Conservation (phyloP, 2,329 filamentous ascomycete species). For the Alternaria sp. region DNA sequence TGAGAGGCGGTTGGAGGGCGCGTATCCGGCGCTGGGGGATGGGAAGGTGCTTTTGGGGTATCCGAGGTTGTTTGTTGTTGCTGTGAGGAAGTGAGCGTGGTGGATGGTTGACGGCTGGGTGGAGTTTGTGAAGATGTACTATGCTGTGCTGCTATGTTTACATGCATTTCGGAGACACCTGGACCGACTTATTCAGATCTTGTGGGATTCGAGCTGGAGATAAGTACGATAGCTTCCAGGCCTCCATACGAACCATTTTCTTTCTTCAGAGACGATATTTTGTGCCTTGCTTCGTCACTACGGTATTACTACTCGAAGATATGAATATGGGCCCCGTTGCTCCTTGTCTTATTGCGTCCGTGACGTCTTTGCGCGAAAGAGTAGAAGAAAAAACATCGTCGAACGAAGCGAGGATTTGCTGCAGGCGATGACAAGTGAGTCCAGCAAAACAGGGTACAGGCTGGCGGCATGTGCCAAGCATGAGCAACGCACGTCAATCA, state of each 20-base stretch:
- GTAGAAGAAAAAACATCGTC: background rate
- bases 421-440: background rate
- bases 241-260: too few species aligned
- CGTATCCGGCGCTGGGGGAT: conserved; percentile 59
- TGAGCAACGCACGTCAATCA: background rate
- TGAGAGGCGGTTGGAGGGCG: conserved; percentile 53
- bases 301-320: background rate
- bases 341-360: background rate
- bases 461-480: background rate
- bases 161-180: background rate
- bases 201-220: background rate
- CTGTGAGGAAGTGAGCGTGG: conserved; percentile 33
- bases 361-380: too few species aligned
- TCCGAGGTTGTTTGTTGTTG: conserved; percentile 65
- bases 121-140: background rate
- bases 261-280: too few species aligned
- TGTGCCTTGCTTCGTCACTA: background rate
- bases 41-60: conserved; percentile 65
- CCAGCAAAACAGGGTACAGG: background rate
- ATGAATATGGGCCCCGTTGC: background rate
- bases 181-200: too few species aligned
- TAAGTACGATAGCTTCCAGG: background rate
- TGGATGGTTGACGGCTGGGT: background rate
- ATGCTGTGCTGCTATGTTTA: background rate
- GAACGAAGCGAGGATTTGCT: background rate